Base-by-base conservation (phyloP, 2,329 filamentous ascomycete genomes). In the Phyllosticta ampelicida region DNA sequence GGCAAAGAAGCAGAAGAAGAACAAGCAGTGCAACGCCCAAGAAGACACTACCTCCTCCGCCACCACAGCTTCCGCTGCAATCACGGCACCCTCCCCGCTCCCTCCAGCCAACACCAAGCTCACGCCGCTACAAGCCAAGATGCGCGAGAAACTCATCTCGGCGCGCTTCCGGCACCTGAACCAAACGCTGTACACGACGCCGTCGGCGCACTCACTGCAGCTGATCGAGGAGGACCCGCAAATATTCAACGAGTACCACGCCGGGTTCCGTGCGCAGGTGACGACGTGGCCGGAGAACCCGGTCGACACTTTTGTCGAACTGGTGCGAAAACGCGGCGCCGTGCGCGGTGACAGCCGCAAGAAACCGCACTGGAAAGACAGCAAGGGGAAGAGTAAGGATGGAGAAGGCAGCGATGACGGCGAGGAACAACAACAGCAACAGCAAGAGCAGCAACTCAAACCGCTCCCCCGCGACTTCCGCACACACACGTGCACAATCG, bases 111-210 rank as follows among this genome's bases (percentile, higher is more conserved):
- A 74, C 16, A 69, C 77, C 19, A 89, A 88, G 65, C 83, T 99
- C 67, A 99, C 94, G 0, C 90, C 94, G 3, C 84, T 99, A 59
- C 94, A 99, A 78, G 84, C 87, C 58, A 85, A 89, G 3, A 99
- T 99, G 94, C 86, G 89, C 61, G 86, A 90, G 69, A 99, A 99
- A 77, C 85, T 99, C 62, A 81, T 95, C 62, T 95, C 91, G 9
- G 91, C 94, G 1, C 90, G 94, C 60, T 99, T 99, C 81, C 90
- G 94, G 63, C 90, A 97, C 73, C 84, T 99, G 61, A 99, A 99
- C 73, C 88, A 99, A 76, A 92, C 90, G 0, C 85, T 99, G 13
- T 99, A 99, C 76, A 97, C 92, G 4, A 89, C 86, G 8, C 89
- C 91, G 0, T 99, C 94, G 0, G 78, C 79, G 36, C 85, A 94